phyloP scores from a whole-genome alignment of 1,139 yeast species.

The Nakaseomyces kungkrabaensis region DNA sequence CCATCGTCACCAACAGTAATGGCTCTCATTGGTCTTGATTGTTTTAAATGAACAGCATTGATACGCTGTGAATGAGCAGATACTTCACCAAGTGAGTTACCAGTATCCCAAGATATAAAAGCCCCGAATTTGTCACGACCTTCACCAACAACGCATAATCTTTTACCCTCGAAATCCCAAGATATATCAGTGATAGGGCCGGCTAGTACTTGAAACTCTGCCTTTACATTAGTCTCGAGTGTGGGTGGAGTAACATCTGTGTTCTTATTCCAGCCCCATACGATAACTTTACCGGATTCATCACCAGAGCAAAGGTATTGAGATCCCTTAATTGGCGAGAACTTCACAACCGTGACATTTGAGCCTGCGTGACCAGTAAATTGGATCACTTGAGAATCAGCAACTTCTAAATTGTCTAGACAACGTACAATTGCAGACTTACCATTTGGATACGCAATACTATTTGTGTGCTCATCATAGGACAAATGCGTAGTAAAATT shows the following conservation, averaged over 20 bases:
- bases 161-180: constrained; percentile 85
- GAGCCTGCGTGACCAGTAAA: constrained; percentile 58
- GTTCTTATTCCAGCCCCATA: constrained; percentile 53
- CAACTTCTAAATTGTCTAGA: constrained; percentile 38
- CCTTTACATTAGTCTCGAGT: constrained; percentile 52
- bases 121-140: constrained; percentile 91
- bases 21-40: constrained; percentile 88
- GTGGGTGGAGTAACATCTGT: constrained; percentile 13
- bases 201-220: constrained; percentile 71
- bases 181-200: constrained; percentile 78
- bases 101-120: constrained; percentile 87
- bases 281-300: constrained; percentile 71
- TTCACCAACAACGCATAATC: constrained; percentile 90
- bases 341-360: constrained; percentile 70
- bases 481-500: constrained; percentile 56
- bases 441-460: constrained; percentile 75
- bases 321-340: constrained; percentile 67
- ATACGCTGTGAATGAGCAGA: constrained; percentile 85
- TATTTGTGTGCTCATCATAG: constrained; percentile 55
- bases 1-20: constrained; percentile 89
- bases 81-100: constrained; percentile 91
- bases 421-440: constrained; percentile 69
- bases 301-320: constrained; percentile 89
- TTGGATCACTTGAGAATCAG: constrained; percentile 36
- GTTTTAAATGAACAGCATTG: constrained; percentile 76